Base-by-base conservation (phyloP, 202 grass and related monocot species). In the Carex arenaria region DNA sequence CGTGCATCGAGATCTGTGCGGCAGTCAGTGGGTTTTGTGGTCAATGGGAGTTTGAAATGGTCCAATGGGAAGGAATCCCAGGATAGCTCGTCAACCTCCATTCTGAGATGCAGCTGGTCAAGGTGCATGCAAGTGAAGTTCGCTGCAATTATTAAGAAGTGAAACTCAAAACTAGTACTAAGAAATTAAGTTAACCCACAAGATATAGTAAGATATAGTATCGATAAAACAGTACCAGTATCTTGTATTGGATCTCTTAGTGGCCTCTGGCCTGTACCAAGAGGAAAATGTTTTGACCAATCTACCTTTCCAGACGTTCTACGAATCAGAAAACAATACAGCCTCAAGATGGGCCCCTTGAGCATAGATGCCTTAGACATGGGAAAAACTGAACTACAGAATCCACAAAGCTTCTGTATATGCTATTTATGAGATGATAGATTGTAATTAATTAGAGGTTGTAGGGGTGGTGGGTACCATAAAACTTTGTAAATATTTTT, bases 51-150 rank as follows among this genome's bases (percentile, higher is more conserved):
- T 52, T 64, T 66, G 80, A 82, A 82, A 13, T 83, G 89, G 59
- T 76, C 85, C 78, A 85, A 74, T 65, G 85, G 82, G 61, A 87
- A 49, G 80, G 79, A 85, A 75, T 93, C 91, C 89, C 91, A 93
- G 52, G 90, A 86, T 8, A 82, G 63, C 43, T 82, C 80, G 13
- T 82, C 40, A 7, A 82, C 23, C 63, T 82, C 80, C 80, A 82
- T 82, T 75, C 47, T 18, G 61, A 52, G 63, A 67, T 64, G 42
- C 42, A 31, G 23, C 59, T 51, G 60, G 45, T 81, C 42, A 57
- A 53, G 52, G 19, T 34, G 51, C 72, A 77, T 57, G 14, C 52
- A 55, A 36, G 9, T 63, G 15, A 34, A 66, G 85, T 88, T 77
- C 66, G 81, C 92, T 94, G 90, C 75, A 89, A 90, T 83, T 65